Evolutionary conservation across 495 filamentous ascomycete species (phyloP).

Genomic region (Penicillium desertorum): DNA sequence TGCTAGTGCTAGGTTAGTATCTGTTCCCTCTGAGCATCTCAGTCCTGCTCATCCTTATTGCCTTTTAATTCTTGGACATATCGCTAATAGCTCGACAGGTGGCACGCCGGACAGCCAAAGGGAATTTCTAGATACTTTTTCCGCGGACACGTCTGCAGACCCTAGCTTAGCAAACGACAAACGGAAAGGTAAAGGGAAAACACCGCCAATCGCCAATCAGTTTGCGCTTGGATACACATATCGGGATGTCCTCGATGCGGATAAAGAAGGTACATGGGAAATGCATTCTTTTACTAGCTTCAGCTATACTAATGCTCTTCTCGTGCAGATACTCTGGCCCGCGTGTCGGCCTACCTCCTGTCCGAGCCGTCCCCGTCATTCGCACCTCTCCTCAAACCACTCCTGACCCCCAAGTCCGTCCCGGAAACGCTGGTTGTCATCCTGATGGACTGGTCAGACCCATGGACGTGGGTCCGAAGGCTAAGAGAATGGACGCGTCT

Average conservation of each 20-base stretch:
- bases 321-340: slow-evolving; percentile 75
- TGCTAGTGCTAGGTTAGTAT: slow-evolving; percentile 74
- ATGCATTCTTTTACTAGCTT: slow-evolving; percentile 1
- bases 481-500: slow-evolving; percentile 84
- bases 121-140: slow-evolving; percentile 83
- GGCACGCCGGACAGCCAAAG: slow-evolving; percentile 85
- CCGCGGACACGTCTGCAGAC: slow-evolving; percentile 55
- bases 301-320: background rate
- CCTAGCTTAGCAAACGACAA: slow-evolving; percentile 55
- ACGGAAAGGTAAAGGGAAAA: slow-evolving; percentile 59
- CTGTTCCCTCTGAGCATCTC: slow-evolving; percentile 4
- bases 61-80: slow-evolving; percentile 1
- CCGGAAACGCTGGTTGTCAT: slow-evolving; percentile 86
- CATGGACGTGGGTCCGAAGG: slow-evolving; percentile 89
- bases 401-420: slow-evolving; percentile 81
- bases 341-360: slow-evolving; percentile 87
- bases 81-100: slow-evolving; percentile 51
- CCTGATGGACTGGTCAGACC: slow-evolving; percentile 87
- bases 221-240: slow-evolving; percentile 96
- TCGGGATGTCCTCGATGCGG: slow-evolving; percentile 89
- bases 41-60: slow-evolving; percentile 3
- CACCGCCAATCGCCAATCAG: slow-evolving; percentile 83
- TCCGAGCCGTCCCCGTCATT: slow-evolving; percentile 80
- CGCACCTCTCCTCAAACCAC: slow-evolving; percentile 76
- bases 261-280: slow-evolving; percentile 72